Conservation (phyloP, 306 rosid species). For the Vachellia pachyceras region DNA sequence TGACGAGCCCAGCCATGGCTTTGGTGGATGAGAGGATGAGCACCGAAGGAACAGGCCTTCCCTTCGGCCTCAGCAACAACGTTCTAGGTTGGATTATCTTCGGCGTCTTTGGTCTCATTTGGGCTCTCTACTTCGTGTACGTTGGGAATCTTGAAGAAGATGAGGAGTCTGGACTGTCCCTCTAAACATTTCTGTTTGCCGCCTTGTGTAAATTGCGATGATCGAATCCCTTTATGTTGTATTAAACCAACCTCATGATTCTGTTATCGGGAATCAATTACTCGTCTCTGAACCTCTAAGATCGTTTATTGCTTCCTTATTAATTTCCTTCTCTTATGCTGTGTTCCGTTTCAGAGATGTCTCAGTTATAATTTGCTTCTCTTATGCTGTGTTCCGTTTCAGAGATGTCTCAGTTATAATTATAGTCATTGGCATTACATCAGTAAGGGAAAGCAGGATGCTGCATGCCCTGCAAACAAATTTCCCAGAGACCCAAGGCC, state of each 20-base stretch:
- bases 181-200: slow-evolving; percentile 39
- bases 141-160: slow-evolving; percentile 81
- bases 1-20: slow-evolving; percentile 89
- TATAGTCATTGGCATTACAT: not conserved
- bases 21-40: slow-evolving; percentile 89
- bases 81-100: slow-evolving; percentile 83
- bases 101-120: slow-evolving; percentile 76
- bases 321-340: not conserved
- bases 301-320: slow-evolving; percentile 7
- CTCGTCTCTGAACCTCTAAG: slow-evolving; percentile 17
- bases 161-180: slow-evolving; percentile 94
- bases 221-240: slow-evolving; percentile 36
- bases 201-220: slow-evolving; percentile 47
- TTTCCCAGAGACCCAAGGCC: not conserved
- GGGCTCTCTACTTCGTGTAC: slow-evolving; percentile 68
- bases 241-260: slow-evolving; percentile 38
- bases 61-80: slow-evolving; percentile 95
- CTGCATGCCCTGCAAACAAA: not conserved
- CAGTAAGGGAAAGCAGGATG: not conserved
- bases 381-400: not conserved
- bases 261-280: slow-evolving; percentile 25
- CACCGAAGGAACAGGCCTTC: slow-evolving; percentile 99
- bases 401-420: not conserved
- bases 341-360: not conserved
- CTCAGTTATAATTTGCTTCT: not conserved